Evolutionary conservation across 768 basidiomycete genomes (phyloP).

Genomic region (Lactarius hengduanensis): DNA sequence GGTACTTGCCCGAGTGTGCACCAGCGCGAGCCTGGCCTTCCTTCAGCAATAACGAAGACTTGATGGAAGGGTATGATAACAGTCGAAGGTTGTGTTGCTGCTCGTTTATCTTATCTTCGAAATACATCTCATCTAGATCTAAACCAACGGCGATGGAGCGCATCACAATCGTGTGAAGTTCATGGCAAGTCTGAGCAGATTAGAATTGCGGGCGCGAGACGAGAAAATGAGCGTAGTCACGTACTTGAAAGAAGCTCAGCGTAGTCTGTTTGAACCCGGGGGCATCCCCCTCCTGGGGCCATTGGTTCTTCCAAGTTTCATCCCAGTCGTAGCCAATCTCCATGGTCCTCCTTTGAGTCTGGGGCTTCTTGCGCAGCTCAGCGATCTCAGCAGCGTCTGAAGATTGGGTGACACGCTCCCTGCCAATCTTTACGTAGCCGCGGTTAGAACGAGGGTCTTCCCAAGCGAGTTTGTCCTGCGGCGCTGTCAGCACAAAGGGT

Average conservation of each 20-base stretch:
- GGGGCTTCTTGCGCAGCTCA: constrained; percentile 68
- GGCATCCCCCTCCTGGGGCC: constrained; percentile 63
- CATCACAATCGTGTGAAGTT: constrained; percentile 75
- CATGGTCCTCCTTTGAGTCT: constrained; percentile 82
- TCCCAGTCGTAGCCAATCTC: constrained; percentile 90
- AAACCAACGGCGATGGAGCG: constrained; percentile 82
- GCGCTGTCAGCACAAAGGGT: not conserved
- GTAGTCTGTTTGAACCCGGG: constrained; percentile 71
- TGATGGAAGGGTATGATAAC: constrained; percentile 78
- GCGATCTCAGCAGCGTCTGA: constrained; percentile 71
- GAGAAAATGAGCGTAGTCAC: constrained; percentile 13
- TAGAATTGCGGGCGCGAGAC: not conserved
- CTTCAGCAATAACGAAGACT: constrained; percentile 50
- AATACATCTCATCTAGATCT: constrained; percentile 68
- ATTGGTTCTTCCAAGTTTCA: constrained; percentile 71
- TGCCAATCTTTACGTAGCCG: constrained; percentile 77
- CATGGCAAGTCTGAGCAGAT: constrained; percentile 59
- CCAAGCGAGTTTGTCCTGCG: constrained; percentile 67
- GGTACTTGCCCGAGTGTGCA: constrained; percentile 63
- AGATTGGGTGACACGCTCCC: constrained; percentile 80
- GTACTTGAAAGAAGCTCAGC: constrained; percentile 71
- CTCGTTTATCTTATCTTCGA: constrained; percentile 71
- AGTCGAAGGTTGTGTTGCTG: constrained; percentile 81
- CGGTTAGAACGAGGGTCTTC: constrained; percentile 83
- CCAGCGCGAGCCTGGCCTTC: constrained; percentile 80